phyloP scores from a whole-genome alignment of 2,329 filamentous ascomycete species.

The Arthroderma sp. region DNA sequence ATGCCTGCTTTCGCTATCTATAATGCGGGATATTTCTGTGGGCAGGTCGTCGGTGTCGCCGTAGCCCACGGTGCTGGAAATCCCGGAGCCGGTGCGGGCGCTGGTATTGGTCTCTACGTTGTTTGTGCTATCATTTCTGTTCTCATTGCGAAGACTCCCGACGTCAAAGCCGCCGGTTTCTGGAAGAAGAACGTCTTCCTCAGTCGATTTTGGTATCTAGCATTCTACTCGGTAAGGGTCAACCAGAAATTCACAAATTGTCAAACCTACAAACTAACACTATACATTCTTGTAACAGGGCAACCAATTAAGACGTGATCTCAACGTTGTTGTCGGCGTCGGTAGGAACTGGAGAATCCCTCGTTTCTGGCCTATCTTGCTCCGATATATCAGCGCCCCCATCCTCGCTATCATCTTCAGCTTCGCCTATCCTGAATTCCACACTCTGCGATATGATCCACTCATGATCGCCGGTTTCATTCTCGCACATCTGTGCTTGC shows the following conservation, averaged over 20 bases:
- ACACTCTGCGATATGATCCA: constrained; percentile 37
- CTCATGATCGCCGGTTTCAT: constrained; percentile 40
- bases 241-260: not conserved
- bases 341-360: constrained; percentile 47
- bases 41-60: constrained; percentile 39
- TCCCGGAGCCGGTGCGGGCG: constrained; percentile 36
- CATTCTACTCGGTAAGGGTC: constrained; percentile 43
- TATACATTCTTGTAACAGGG: constrained; percentile 24
- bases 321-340: constrained; percentile 41
- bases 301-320: constrained; percentile 43
- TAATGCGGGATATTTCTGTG: constrained; percentile 43
- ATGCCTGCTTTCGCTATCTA: constrained; percentile 35
- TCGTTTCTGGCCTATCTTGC: constrained; percentile 36
- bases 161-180: constrained; percentile 28
- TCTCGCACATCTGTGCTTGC: constrained; percentile 35
- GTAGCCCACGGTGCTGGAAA: constrained; percentile 35
- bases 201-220: constrained; percentile 39
- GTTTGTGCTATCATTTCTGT: constrained; percentile 28
- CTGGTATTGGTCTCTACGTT: constrained; percentile 42
- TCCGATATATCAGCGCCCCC: constrained; percentile 39
- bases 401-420: constrained; percentile 40
- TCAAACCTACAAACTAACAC: constrained; percentile 1
- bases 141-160: constrained; percentile 32
- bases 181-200: constrained; percentile 29
- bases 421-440: constrained; percentile 40